These are phyloP conservation scores for Penicillium sp. DNA, from an alignment of 2,329 filamentous ascomycete species.

Conservation along the genomic window DNA sequence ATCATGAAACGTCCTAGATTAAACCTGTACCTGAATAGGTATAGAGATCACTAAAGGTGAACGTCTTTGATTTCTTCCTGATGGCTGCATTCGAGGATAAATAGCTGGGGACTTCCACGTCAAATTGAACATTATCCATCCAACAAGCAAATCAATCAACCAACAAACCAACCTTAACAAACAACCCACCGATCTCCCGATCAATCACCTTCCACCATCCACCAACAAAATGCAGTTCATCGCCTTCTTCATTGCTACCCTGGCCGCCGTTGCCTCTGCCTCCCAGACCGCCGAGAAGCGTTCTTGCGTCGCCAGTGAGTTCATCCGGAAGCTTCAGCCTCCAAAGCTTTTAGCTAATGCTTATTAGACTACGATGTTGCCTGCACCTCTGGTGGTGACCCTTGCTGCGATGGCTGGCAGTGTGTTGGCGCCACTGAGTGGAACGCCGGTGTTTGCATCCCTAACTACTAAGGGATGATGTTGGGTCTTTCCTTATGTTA, in stretches of 20 bases:
- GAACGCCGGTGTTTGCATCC: background rate
- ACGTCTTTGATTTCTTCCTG: background rate
- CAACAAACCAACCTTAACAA: background rate
- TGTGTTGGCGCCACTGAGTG: background rate
- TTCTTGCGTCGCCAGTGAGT: background rate
- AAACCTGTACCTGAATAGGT: background rate
- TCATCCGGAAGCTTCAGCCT: background rate
- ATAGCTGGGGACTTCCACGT: background rate
- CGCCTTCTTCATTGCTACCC: background rate
- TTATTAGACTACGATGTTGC: background rate
- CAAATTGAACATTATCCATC: background rate
- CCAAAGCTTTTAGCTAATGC: background rate
- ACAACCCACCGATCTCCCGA: background rate
- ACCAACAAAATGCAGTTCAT: background rate
- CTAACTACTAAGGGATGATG: background rate
- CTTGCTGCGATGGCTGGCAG: background rate
- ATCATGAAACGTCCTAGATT: background rate
- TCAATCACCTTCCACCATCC: background rate
- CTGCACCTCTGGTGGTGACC: background rate
- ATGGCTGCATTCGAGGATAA: background rate
- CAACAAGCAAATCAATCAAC: background rate
- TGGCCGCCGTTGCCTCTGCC: background rate
- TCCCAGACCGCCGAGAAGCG: background rate
- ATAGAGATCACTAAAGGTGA: background rate
- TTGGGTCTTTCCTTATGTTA: background rate